Percentiles rank a stretch among this genome's conserved stretches.
Conservation (phyloP, 2,329 filamentous ascomycete species). For the Ceratocystis ficicola region DNA sequence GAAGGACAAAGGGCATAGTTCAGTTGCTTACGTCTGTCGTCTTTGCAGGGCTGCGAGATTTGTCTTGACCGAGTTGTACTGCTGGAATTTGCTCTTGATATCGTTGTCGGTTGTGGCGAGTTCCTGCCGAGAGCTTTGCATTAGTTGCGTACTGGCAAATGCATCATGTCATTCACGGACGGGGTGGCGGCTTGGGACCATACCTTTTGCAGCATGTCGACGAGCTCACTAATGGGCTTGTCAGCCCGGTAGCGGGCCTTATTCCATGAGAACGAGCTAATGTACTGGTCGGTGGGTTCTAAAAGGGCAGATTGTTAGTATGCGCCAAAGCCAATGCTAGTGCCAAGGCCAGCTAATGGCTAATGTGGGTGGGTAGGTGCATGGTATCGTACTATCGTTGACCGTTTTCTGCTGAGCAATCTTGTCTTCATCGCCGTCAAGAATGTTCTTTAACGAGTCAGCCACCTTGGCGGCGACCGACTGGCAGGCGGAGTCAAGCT, state of each 20-base stretch:
- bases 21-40: constrained; percentile 62
- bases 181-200: constrained; percentile 4
- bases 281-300: constrained; percentile 94
- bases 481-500: constrained; percentile 70
- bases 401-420: constrained; percentile 80
- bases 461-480: constrained; percentile 76
- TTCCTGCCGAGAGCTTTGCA: constrained; percentile 44
- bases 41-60: constrained; percentile 70
- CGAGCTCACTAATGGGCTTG: constrained; percentile 74
- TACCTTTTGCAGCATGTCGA: constrained; percentile 80
- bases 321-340: neutral
- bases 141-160: neutral
- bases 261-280: constrained; percentile 87
- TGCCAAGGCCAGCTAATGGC: constrained; percentile 5
- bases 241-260: constrained; percentile 94
- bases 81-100: constrained; percentile 83
- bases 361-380: neutral
- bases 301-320: constrained; percentile 13
- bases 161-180: neutral
- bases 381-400: constrained; percentile 65
- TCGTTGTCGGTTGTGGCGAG: constrained; percentile 87
- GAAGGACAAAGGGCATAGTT: neutral
- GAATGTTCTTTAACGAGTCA: constrained; percentile 69
- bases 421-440: constrained; percentile 75
- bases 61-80: constrained; percentile 86